Base-by-base conservation (phyloP, 495 filamentous ascomycete species). In the Penicillium manginii region DNA sequence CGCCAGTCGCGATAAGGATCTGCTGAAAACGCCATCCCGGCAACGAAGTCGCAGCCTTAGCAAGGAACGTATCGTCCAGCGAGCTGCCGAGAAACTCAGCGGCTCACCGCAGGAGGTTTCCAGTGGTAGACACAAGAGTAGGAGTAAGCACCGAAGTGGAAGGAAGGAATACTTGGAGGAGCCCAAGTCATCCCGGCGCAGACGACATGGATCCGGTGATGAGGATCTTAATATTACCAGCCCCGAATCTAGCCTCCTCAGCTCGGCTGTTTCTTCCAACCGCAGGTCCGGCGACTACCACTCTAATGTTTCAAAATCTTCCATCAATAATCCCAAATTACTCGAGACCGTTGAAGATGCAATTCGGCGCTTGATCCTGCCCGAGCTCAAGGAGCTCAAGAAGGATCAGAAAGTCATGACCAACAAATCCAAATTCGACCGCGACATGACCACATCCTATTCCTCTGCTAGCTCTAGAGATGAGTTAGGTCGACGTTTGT, bases 281-380 rank as follows among this genome's bases (percentile, higher is more conserved):
- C 26, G 26, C 26, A 29, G 26, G 78, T 90, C 52, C 84, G 84
- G 26, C 5, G 26, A 29, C 26, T 8, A 29, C 6, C 26, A 29
- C 33, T 93, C 91, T 4, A 84, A 86, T 29, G 85, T 86, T 15
- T 94, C 91, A 22, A 91, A 86, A 54, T 91, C 92, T 7, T 94
- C 91, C 0, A 88, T 96, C 73, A 97, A 96, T 74, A 97, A 98
- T 68, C 93, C 93, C 0, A 96, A 91, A 60, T 75, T 98, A n/a
- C 83, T 98, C 5, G 91, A 96, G 69, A 93, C 92, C 0, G 93
- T 98, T 8, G 93, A 98, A 73, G 93, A 97, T 77, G 92, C 94
- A 19, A 98, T 98, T 62, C 88, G 90, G 50, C 84, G 93, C 45
- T 78, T 98, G 49, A 96, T 98, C 50, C 75, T 98, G 2, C 96